Conservation (phyloP, 495 filamentous ascomycete species). For the Cercophora sp. region DNA sequence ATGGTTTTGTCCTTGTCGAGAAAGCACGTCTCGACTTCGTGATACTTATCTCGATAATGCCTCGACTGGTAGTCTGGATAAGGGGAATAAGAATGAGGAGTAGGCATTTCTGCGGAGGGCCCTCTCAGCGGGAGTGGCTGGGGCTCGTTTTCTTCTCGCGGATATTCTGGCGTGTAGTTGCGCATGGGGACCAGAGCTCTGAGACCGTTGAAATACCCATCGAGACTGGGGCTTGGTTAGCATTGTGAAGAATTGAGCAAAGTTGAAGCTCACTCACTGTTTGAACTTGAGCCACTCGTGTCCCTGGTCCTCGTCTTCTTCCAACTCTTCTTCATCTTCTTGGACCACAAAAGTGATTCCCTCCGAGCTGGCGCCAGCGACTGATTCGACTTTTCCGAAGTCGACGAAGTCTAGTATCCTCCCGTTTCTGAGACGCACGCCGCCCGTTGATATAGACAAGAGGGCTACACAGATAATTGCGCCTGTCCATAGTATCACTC, state of each 20-base stretch:
- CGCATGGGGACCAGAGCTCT: conserved; percentile 58
- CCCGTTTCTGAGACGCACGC: conserved; percentile 13
- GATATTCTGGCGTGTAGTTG: conserved; percentile 73
- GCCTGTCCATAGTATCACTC: conserved; percentile 39
- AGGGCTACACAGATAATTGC: conserved; percentile 27
- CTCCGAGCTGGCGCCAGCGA: no score
- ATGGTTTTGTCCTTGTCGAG: conserved; percentile 60
- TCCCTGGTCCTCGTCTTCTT: conserved; percentile 22
- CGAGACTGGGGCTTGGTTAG: conserved; percentile 41
- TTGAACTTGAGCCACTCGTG: conserved; percentile 37
- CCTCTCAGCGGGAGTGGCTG: conserved; percentile 26
- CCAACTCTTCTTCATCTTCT: conserved; percentile 10
- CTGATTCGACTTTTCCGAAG: conserved; percentile 9
- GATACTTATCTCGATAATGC: conserved; percentile 56
- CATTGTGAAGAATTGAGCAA: no score
- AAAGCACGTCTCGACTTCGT: conserved; percentile 68
- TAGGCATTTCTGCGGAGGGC: conserved; percentile 37
- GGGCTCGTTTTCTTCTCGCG: conserved; percentile 39
- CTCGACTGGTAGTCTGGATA: conserved; percentile 63
- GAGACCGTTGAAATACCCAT: conserved; percentile 77
- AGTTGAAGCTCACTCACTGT: conserved; percentile 36
- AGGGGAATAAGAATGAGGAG: conserved; percentile 61
- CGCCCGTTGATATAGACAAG: conserved; percentile 24
- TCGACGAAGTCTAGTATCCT: conserved; percentile 29
- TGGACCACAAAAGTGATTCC: conserved; percentile 7